Evolutionary conservation across 805 yeast species (phyloP).

Genomic region (Kazachstania africana): DNA sequence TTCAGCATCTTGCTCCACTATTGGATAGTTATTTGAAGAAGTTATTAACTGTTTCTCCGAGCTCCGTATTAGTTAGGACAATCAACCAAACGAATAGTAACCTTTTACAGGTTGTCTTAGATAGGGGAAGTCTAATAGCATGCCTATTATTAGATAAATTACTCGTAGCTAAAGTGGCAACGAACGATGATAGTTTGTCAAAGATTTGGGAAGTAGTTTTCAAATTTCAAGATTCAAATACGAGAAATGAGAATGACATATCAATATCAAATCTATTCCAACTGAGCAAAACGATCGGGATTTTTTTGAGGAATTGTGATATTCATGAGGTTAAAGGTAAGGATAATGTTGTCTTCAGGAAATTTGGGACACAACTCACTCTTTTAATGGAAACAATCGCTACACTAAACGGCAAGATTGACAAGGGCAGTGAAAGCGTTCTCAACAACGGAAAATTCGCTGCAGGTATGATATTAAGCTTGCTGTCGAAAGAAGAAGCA

Average conservation of each 20-base stretch:
- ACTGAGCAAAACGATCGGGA: constrained; percentile 22
- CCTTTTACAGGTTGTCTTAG: constrained; percentile 3
- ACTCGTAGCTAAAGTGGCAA: constrained; percentile 6
- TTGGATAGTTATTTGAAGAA: constrained; percentile 17
- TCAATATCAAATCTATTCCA: constrained; percentile 18
- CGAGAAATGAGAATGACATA: constrained; percentile 4
- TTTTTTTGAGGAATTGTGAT: constrained; percentile 13
- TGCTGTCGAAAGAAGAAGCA: constrained; percentile 2
- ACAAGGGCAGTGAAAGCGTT: constrained; percentile 17
- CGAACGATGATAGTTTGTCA: constrained; percentile 2
- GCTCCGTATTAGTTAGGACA: constrained; percentile 8
- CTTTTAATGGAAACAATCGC: constrained; percentile 9
- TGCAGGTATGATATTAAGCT: constrained; percentile 18
- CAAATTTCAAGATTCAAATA: constrained; percentile 8
- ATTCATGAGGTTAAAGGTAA: neutral
- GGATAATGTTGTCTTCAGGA: constrained; percentile 6
- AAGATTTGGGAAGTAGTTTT: constrained; percentile 17
- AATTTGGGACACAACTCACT: constrained; percentile 5
- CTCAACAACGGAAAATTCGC: constrained; percentile 22
- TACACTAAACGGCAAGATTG: constrained; percentile 9
- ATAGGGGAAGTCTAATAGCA: constrained; percentile 14
- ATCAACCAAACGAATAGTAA: constrained; percentile 1
- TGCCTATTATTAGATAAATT: constrained; percentile 23
- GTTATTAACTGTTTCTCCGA: constrained; percentile 19
- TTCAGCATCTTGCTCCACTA: constrained; percentile 14